A percentile compares a stretch with the other conserved stretches of the same genome.
phyloP scores from a whole-genome alignment of 2,329 filamentous ascomycete genomes.

The Dactylellina drechsleri region DNA sequence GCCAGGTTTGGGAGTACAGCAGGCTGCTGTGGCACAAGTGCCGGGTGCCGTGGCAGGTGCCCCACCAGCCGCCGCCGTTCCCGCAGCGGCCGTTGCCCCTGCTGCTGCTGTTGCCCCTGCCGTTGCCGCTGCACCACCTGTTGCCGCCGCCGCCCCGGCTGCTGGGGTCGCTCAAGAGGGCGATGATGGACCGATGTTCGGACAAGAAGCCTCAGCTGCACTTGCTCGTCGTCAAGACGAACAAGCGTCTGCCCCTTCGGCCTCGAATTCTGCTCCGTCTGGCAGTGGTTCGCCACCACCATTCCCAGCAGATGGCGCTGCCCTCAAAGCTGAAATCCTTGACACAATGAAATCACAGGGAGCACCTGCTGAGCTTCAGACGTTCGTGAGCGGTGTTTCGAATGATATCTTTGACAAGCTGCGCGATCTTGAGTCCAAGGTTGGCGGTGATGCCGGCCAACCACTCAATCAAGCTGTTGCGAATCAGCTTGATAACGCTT shows the following conservation, averaged over 20 bases:
- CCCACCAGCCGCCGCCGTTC: neutral
- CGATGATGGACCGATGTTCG: neutral
- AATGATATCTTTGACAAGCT: conserved; percentile 20
- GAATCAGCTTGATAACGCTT: conserved; percentile 28
- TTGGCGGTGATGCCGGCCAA: conserved; percentile 22
- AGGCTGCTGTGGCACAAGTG: neutral
- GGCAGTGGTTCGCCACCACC: neutral
- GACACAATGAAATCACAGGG: conserved; percentile 20
- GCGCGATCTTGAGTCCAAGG: conserved; percentile 24
- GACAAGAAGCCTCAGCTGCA: neutral
- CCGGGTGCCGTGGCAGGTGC: conserved; percentile 11
- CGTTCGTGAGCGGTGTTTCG: conserved; percentile 17
- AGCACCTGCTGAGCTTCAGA: conserved; percentile 21
- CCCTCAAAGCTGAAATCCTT: conserved; percentile 18
- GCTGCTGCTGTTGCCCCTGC: conserved; percentile 3
- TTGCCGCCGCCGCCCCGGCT: neutral
- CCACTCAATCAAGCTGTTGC: conserved; percentile 17
- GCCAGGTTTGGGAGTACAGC: conserved; percentile 6
- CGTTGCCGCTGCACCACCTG: neutral
- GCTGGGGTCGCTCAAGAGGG: neutral
- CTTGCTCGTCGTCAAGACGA: neutral
- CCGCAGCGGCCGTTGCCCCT: neutral
- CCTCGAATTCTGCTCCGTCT: neutral
- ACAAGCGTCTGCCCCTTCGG: neutral
- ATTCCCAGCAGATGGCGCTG: conserved; percentile 28